Evolutionary conservation across 2,329 filamentous ascomycete species (phyloP).

Genomic region (Diaporthe vaccinii): DNA sequence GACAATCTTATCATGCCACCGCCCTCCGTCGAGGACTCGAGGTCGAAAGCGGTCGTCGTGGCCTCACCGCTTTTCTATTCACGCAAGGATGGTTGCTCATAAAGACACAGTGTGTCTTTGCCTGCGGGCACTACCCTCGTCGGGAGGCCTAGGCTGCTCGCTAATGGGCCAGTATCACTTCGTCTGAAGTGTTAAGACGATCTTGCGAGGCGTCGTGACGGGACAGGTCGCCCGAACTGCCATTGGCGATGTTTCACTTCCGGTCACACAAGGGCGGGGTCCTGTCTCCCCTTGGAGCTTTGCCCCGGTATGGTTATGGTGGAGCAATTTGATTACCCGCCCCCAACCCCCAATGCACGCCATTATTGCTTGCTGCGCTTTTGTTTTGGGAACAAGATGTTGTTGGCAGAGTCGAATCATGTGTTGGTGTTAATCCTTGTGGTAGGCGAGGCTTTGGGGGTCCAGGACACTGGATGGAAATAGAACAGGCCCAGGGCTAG

Average conservation of each 20-base stretch:
- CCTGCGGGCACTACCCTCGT: conserved; percentile 1
- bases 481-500: conserved; percentile 33
- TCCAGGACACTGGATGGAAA: conserved; percentile 8
- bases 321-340: conserved; percentile 22
- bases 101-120: conserved; percentile 19
- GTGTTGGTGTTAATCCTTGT: neutral
- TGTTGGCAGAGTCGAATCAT: conserved; percentile 5
- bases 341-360: conserved; percentile 10
- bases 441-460: neutral
- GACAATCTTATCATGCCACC: neutral
- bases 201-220: conserved; percentile 28
- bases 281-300: conserved; percentile 27
- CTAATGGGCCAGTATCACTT: conserved; percentile 29
- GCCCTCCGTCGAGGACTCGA: neutral
- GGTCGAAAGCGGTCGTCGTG: neutral
- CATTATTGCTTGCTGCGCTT: neutral
- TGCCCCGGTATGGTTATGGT: conserved; percentile 23
- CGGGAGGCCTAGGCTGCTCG: conserved; percentile 7
- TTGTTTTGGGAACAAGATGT: conserved; percentile 7
- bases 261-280: conserved; percentile 41
- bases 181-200: conserved; percentile 36
- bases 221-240: conserved; percentile 32
- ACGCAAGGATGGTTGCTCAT: conserved; percentile 4
- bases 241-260: conserved; percentile 41
- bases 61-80: neutral